phyloP scores from a whole-genome alignment of 441 rosid genomes.

The Populus hybrid region DNA sequence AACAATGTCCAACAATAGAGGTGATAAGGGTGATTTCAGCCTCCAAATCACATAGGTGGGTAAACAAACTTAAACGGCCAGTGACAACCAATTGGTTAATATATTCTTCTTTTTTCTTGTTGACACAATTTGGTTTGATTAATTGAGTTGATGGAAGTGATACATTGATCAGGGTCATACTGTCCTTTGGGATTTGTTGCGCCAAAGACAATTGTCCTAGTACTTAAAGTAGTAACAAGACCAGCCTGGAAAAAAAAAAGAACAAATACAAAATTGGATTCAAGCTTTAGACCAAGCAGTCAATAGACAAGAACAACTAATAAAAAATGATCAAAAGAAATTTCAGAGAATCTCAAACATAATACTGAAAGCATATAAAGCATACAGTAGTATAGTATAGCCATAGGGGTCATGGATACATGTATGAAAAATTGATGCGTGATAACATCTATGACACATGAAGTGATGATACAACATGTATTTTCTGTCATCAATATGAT shows the following conservation, averaged over 20 bases:
- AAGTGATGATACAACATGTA: background rate
- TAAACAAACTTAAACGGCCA: background rate
- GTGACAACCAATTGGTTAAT: background rate
- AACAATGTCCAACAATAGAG: background rate
- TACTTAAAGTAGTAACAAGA: slow-evolving; percentile 88
- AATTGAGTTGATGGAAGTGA: slow-evolving; percentile 26
- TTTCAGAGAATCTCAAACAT: background rate
- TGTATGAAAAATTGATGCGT: background rate
- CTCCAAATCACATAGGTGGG: background rate
- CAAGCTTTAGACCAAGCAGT: slow-evolving; percentile 11
- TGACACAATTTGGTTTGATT: background rate
- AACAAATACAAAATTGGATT: background rate
- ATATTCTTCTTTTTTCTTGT: background rate
- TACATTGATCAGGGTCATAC: slow-evolving; percentile 95
- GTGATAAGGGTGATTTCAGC: too few relatives aligned
- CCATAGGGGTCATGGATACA: background rate
- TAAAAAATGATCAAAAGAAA: background rate
- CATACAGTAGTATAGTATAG: background rate
- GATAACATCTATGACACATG: background rate
- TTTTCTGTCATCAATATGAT: background rate
- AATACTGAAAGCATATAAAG: background rate
- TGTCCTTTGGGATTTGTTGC: slow-evolving; percentile 99
- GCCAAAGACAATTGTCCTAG: slow-evolving; percentile 85
- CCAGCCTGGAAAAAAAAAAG: slow-evolving; percentile 66
- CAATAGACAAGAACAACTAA: background rate